Percentiles rank a stretch among this genome's conserved stretches.
Evolutionary conservation across 805 yeast species (phyloP).

Genomic region (Barnettozyma pratensis): DNA sequence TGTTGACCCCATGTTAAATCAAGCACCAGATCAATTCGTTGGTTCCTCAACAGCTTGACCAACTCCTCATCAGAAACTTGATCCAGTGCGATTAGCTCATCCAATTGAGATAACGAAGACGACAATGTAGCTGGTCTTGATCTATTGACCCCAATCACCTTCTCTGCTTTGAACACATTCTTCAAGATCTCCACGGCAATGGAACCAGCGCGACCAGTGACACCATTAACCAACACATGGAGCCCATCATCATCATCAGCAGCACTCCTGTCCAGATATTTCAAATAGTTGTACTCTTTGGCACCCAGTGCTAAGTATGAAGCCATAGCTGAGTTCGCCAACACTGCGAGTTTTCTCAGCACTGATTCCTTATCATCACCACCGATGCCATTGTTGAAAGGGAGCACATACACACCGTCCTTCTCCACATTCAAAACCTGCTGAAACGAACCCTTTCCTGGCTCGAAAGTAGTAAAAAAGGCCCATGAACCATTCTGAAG

Average conservation of each 20-base stretch:
- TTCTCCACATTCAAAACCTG: conserved; percentile 6
- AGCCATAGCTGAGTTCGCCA: conserved; percentile 11
- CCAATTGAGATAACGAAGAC: not conserved
- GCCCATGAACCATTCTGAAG: not conserved
- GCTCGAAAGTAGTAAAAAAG: conserved; percentile 4
- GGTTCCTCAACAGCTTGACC: not conserved
- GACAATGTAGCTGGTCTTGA: not conserved
- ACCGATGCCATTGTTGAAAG: not conserved
- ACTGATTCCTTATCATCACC: conserved; percentile 1
- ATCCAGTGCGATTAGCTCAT: not conserved
- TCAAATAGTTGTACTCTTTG: not conserved
- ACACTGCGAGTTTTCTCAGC: conserved; percentile 3
- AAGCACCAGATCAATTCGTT: conserved; percentile 7
- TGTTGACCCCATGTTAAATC: conserved; percentile 12
- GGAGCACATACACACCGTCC: not conserved
- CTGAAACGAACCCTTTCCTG: conserved; percentile 6
- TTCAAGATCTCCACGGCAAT: conserved; percentile 8
- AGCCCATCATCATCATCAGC: not conserved
- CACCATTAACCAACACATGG: conserved; percentile 8
- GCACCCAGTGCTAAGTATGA: conserved; percentile 7
- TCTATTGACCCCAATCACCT: conserved; percentile 10
- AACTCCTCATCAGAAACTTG: not conserved
- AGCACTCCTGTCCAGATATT: too few species aligned
- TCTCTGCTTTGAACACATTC: not conserved
- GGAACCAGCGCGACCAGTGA: conserved; percentile 9